Base-by-base conservation (phyloP, 164 flowering plant genomes). In the Aristolochia contorta region DNA sequence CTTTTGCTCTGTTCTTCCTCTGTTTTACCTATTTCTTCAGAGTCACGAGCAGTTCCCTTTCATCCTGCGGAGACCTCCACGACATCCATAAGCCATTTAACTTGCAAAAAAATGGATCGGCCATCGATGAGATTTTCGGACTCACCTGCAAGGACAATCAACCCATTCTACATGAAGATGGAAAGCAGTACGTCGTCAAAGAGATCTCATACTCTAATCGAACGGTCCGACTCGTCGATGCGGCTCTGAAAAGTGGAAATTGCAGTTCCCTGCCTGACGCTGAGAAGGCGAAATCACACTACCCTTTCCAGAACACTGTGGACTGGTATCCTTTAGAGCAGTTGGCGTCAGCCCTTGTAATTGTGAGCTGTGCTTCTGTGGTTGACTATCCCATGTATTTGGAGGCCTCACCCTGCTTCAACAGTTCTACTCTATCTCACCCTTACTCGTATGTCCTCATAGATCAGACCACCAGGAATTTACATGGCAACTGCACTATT, bases 161-260 rank as follows among this genome's bases (percentile, higher is more conserved):
- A 27, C 30, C 30, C 30, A 27, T 27, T 27, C 30, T 27, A 2
- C 30, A 27, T 27, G 30, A 2, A 5, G 30, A 27, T 27, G 3
- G 5, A 5, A 27, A 27, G 5, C 30, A 27, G 5, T 27, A 2
- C 5, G 3, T 47, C 12, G 70, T 67, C 1, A n/a, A 33, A 20
- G 20, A 32, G 12, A 67, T 67, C 30, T 49, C 37, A 3, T 61
- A 58, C 21, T 13, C 8, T 0, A 21, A 46, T 0, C 12, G 3
- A 6, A 22, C 24, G 10, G 49, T 67, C 22, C 65, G 30, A 15
- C 6, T 67, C 13, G 56, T 56, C 10, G 61, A 67, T 43, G 4
- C 65, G 13, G 48, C 50, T 16, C 47, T 66, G 4, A 1, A 21
- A 10, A 47, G 27, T 1, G 21, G 59, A 14, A 60, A 22, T 54